Conservation (phyloP, 148 eudicot species). For the Camellia lanceoleosa region DNA sequence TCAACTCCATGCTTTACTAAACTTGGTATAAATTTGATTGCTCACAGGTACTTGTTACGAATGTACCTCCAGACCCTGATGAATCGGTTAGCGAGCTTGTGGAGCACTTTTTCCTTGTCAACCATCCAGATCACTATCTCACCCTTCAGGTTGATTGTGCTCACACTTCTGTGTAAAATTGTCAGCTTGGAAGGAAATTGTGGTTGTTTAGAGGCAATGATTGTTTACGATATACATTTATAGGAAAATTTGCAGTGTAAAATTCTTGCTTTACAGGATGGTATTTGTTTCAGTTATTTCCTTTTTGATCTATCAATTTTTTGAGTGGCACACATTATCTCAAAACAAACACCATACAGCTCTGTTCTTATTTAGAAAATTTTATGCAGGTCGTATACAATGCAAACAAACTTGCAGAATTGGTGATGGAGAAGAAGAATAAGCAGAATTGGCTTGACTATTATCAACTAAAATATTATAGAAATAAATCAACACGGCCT, state of each 20-base stretch:
- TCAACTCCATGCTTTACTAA: not conserved
- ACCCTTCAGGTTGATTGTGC: slow-evolving; percentile 67
- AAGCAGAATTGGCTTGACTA: slow-evolving; percentile 97
- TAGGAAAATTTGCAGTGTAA: not conserved
- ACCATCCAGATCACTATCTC: slow-evolving; percentile 96
- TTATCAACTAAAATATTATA: slow-evolving; percentile 73
- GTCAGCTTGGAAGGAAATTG: not conserved
- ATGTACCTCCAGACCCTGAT: slow-evolving; percentile 85
- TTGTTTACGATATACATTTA: not conserved
- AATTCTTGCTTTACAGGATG: not conserved
- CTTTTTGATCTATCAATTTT: not conserved
- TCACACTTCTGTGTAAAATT: not conserved
- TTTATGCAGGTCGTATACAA: slow-evolving; percentile 69
- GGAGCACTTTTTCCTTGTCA: slow-evolving; percentile 94
- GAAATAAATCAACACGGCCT: slow-evolving; percentile 70
- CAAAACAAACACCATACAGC: slow-evolving; percentile 5
- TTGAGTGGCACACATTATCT: not conserved
- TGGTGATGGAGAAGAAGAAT: slow-evolving; percentile 72
- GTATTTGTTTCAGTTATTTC: not conserved
- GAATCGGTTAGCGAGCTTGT: slow-evolving; percentile 86
- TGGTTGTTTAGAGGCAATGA: not conserved
- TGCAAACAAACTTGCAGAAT: slow-evolving; percentile 89
- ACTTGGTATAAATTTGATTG: slow-evolving; percentile 12
- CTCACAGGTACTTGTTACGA: slow-evolving; percentile 81
- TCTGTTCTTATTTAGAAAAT: slow-evolving; percentile 16